phyloP scores from a whole-genome alignment of 768 basidiomycete genomes.

The Rhodosporidiobolus odoratus region DNA sequence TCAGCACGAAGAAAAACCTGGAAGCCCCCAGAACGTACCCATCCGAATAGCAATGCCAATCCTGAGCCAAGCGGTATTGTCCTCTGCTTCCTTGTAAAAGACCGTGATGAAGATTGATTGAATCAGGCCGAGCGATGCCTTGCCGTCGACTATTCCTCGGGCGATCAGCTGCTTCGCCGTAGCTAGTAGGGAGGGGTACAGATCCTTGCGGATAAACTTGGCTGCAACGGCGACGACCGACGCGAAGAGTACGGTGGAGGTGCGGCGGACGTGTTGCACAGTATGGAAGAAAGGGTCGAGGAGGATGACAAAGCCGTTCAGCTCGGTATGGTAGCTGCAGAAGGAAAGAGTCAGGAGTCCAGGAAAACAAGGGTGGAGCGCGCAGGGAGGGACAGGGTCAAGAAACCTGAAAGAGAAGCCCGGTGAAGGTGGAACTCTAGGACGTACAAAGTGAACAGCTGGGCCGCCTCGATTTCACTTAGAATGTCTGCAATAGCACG shows the following conservation, averaged over 20 bases:
- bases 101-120: neutral
- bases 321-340: constrained; percentile 10
- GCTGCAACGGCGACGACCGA: constrained; percentile 33
- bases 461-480: too few species aligned
- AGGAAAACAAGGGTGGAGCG: too few species aligned
- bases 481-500: too few species aligned
- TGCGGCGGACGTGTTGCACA: constrained; percentile 14
- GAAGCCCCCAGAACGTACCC: neutral
- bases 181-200: constrained; percentile 12
- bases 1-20: neutral
- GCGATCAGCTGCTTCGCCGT: constrained; percentile 22
- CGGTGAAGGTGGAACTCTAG: too few species aligned
- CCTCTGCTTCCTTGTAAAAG: constrained; percentile 1
- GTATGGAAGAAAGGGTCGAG: constrained; percentile 23
- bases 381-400: too few species aligned
- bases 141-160: constrained; percentile 16
- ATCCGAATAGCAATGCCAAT: constrained; percentile 21
- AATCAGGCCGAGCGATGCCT: neutral
- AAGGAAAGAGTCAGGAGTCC: neutral
- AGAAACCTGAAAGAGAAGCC: too few species aligned
- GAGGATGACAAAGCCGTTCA: constrained; percentile 33
- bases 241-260: constrained; percentile 30
- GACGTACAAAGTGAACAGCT: too few species aligned
- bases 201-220: constrained; percentile 30
- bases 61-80: neutral